Evolutionary conservation across 805 yeast genomes (phyloP), one percentile per base, ranked within the genome.

Genomic region (Starmerella cellae): DNA sequence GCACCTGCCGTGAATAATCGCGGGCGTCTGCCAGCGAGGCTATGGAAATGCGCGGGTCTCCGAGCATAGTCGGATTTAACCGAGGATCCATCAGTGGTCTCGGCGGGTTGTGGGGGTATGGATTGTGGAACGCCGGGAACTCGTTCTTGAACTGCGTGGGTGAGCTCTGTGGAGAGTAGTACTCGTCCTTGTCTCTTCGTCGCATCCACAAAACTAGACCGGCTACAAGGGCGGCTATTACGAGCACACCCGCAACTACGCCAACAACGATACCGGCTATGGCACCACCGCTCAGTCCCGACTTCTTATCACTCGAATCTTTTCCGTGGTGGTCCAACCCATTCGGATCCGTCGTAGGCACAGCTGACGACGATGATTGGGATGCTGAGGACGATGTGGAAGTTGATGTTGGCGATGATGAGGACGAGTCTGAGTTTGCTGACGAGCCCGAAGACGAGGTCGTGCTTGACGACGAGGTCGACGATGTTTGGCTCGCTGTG

Each of bases 11-110:
- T 38, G 82, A 70, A 61, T 79, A 82, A 59, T 82, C 91, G 3
- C 82, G 75, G 48, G 81, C 93, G 59, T 84, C 93, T 10, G 93
- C 87, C 41, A 87, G 66, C 2, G 88, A 77, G 4, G 95, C 95
- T 54, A 82, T 88, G 54, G 85, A 76, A 47, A 82, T 68, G 50
- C 95, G 68, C 14, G 60, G 54, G 55, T 94, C 75, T 30, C 93
- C 94, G 60, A 81, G 65, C 79, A 81, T 75, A 35, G 74, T 71
- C 1, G 85, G 84, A 58, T 79, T 78, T 48, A 79, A 62, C 44
- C 85, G 67, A 38, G 80, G 84, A 59, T 75, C 87, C 35, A 69
- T 60, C 20, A 60, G 68, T 51, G 61, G 57, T 42, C 47, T 48
- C 43, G 47, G 47, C 31, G 47, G 54, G 24, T 24, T 45, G 18